Conservation (phyloP, 140 eudicot species). For the Anethum foeniculum region DNA sequence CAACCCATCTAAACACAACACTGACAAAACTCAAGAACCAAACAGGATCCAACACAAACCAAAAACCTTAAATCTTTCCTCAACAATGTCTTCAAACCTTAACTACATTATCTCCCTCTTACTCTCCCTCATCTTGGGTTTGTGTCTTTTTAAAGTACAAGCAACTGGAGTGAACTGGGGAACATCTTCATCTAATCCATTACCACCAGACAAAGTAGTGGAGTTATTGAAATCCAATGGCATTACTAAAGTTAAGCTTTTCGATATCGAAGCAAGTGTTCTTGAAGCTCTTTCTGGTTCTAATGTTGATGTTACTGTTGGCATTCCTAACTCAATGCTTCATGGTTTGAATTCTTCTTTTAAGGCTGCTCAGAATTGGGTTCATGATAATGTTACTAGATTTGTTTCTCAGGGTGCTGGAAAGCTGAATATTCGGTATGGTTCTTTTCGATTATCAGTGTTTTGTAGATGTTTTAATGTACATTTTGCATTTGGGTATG, state of each 20-base stretch:
- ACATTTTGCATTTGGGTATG: background rate
- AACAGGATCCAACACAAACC: background rate
- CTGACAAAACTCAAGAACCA: background rate
- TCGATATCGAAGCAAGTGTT: slow-evolving; percentile 57
- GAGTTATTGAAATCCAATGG: slow-evolving; percentile 68
- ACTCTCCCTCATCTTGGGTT: slow-evolving; percentile 15
- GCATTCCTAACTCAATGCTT: slow-evolving; percentile 75
- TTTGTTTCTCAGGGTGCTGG: slow-evolving; percentile 39
- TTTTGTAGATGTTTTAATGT: too few relatives aligned
- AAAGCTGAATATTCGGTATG: slow-evolving; percentile 55
- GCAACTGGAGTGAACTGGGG: slow-evolving; percentile 92
- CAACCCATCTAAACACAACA: background rate
- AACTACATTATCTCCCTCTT: background rate
- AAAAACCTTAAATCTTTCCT: background rate
- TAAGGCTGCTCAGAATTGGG: slow-evolving; percentile 78
- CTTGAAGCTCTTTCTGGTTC: slow-evolving; percentile 64
- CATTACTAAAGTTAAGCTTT: slow-evolving; percentile 63
- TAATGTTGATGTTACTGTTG: slow-evolving; percentile 53
- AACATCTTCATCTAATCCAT: slow-evolving; percentile 73
- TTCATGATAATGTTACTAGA: slow-evolving; percentile 82
- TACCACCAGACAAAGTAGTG: slow-evolving; percentile 69
- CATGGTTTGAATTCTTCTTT: slow-evolving; percentile 52
- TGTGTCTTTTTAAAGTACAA: slow-evolving; percentile 10
- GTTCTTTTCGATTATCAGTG: background rate
- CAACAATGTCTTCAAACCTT: slow-evolving; percentile 15